phyloP scores from a whole-genome alignment of 306 rosid species.

The Malus sieversii region DNA sequence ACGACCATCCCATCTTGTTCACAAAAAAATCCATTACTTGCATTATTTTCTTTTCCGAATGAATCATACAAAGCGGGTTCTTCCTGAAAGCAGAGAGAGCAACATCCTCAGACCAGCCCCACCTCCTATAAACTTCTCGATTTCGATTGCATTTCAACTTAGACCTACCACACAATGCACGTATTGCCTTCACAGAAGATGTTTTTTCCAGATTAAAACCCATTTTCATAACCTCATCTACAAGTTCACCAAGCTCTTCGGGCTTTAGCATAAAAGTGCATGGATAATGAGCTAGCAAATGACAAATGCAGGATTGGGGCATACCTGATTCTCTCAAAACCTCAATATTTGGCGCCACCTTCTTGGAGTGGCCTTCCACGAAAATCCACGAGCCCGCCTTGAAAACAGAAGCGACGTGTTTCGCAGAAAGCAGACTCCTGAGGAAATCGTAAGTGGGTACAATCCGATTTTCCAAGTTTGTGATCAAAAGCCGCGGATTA shows the following conservation, averaged over 20 bases:
- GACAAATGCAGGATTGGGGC: conserved; percentile 7
- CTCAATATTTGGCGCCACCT: conserved; percentile 11
- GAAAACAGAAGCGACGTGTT: not conserved
- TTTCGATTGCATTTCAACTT: conserved; percentile 29
- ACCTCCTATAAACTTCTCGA: conserved; percentile 25
- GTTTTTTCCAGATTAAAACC: conserved; percentile 21
- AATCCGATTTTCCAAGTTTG: conserved; percentile 17
- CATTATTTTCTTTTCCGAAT: conserved; percentile 24
- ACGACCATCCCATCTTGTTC: conserved; percentile 16
- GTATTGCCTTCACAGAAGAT: conserved; percentile 17
- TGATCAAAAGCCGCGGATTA: fast-evolving
- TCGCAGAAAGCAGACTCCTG: conserved; percentile 13
- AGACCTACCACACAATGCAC: not conserved
- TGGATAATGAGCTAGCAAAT: not conserved
- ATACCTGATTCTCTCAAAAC: conserved; percentile 28
- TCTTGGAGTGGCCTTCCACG: not conserved
- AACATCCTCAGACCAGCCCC: conserved; percentile 49
- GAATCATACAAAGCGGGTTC: conserved; percentile 26
- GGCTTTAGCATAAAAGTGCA: not conserved
- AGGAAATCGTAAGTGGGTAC: conserved; percentile 20
- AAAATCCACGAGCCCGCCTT: not conserved
- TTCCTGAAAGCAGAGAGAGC: conserved; percentile 20
- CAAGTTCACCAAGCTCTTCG: not conserved
- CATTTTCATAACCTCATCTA: conserved; percentile 27
- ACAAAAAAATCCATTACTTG: conserved; percentile 27